Conservation (phyloP, 345 rosid genomes). For the Orychophragmus violaceus region DNA sequence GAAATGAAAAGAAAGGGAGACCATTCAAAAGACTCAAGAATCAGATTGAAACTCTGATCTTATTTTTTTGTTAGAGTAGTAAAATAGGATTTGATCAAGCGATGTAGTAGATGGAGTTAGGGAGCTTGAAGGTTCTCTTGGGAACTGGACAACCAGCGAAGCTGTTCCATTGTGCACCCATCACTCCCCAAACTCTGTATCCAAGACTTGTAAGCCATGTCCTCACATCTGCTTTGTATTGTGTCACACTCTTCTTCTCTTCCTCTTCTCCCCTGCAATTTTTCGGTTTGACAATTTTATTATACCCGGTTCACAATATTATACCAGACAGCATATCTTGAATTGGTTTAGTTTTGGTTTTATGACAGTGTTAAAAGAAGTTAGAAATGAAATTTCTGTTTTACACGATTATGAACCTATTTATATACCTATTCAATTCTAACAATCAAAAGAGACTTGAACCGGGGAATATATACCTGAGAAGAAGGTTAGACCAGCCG, state of each 20-base stretch:
- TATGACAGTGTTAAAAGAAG: not conserved
- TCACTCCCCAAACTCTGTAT: constrained; percentile 69
- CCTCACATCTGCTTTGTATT: constrained; percentile 59
- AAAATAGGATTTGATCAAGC: constrained; percentile 20
- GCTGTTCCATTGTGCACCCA: constrained; percentile 82
- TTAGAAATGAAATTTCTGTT: not conserved
- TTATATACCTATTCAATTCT: not conserved
- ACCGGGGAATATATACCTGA: constrained; percentile 42
- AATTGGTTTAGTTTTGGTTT: not conserved
- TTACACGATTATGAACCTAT: not conserved
- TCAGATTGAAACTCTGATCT: constrained; percentile 14
- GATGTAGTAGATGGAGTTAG: constrained; percentile 72
- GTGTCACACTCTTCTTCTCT: constrained; percentile 44
- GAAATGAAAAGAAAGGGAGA: not conserved
- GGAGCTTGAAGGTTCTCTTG: constrained; percentile 79
- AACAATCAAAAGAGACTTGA: not conserved
- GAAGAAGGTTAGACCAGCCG: constrained; percentile 62
- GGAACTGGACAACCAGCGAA: constrained; percentile 60
- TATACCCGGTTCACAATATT: not conserved
- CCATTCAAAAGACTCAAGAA: constrained; percentile 13
- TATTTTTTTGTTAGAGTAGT: constrained; percentile 5
- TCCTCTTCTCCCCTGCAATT: constrained; percentile 52
- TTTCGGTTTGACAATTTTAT: not conserved
- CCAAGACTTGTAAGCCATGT: constrained; percentile 45
- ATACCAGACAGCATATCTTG: not conserved